Conservation (phyloP, 2,329 filamentous ascomycete species). For the Stenocarpella maydis region DNA sequence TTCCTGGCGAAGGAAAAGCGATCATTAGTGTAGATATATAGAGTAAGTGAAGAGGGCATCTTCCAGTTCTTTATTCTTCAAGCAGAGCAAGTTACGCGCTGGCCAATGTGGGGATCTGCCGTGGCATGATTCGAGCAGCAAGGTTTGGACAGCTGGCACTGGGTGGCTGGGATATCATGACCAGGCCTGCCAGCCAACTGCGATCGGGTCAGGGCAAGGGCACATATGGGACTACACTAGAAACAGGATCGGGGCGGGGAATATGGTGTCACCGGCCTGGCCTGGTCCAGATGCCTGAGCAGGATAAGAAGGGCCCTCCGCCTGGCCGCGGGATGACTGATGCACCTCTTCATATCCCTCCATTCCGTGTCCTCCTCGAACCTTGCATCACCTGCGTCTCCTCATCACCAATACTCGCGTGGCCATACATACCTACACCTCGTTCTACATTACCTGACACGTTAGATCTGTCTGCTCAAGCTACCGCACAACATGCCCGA, state of each 20-base stretch:
- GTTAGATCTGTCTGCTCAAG: not conserved
- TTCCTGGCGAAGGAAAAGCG: too few relatives aligned
- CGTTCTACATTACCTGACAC: not conserved
- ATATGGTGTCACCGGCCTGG: not conserved
- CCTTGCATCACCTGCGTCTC: too few relatives aligned
- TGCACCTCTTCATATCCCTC: not conserved
- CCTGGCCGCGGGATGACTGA: too few relatives aligned
- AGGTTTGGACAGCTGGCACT: constrained; percentile 1
- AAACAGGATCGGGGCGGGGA: constrained; percentile 9
- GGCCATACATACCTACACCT: not conserved
- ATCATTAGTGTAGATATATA: too few relatives aligned
- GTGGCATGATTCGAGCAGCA: constrained; percentile 1
- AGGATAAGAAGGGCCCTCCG: not conserved
- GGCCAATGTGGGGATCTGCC: too few relatives aligned
- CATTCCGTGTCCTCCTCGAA: not conserved
- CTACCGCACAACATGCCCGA: constrained; percentile 20
- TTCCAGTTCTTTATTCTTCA: too few relatives aligned
- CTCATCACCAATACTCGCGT: not conserved
- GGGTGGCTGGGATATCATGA: constrained; percentile 3
- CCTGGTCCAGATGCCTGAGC: not conserved
- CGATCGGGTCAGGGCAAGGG: constrained; percentile 1
- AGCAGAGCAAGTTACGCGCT: too few relatives aligned
- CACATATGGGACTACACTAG: not conserved
- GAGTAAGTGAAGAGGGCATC: too few relatives aligned
- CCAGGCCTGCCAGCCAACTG: constrained; percentile 17